A percentile compares a stretch with the other conserved stretches of the same genome.
Evolutionary conservation across 495 filamentous ascomycete species (phyloP).

Genomic region (Podospora bellae-mahoneyi): DNA sequence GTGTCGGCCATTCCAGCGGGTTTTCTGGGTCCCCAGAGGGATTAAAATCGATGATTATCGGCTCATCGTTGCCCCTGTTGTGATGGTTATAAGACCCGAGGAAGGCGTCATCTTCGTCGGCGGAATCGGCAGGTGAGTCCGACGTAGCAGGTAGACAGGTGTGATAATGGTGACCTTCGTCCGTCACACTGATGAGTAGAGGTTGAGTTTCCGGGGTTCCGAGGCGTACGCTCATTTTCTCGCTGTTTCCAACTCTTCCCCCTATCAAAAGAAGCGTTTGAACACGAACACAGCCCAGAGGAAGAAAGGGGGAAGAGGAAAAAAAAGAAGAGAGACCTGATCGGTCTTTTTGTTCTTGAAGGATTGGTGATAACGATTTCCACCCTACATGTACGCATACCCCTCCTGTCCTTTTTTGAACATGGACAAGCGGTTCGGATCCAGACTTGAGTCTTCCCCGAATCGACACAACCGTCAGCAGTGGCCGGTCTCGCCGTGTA

Average conservation of each 20-base stretch:
- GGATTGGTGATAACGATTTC: not conserved
- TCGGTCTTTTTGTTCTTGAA: not conserved
- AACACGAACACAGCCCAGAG: not conserved
- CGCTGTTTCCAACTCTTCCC: not conserved
- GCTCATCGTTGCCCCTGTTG: slow-evolving; percentile 11
- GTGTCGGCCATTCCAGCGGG: slow-evolving; percentile 49
- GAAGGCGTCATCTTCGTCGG: not conserved
- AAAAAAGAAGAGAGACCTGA: not conserved
- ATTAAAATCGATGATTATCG: slow-evolving; percentile 44
- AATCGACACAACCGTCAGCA: not conserved
- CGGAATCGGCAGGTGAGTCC: not conserved
- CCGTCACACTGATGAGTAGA: slow-evolving; percentile 13
- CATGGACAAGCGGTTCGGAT: not conserved
- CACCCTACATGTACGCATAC: not conserved
- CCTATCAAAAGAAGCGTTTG: not conserved
- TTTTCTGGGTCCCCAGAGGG: slow-evolving; percentile 51
- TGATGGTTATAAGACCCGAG: slow-evolving; percentile 1
- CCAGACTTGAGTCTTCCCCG: not conserved
- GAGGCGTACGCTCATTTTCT: slow-evolving; percentile 1
- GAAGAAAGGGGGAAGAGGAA: not conserved
- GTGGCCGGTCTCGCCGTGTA: not conserved
- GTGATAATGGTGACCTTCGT: slow-evolving; percentile 18
- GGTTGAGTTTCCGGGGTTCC: slow-evolving; percentile 14
- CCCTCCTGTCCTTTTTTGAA: not conserved
- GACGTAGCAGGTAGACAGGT: not conserved